Evolutionary conservation across 1,284 basidiomycete species (phyloP), one percentile per base, ranked within the genome.

Genomic region (Heliocybe sulcata): DNA sequence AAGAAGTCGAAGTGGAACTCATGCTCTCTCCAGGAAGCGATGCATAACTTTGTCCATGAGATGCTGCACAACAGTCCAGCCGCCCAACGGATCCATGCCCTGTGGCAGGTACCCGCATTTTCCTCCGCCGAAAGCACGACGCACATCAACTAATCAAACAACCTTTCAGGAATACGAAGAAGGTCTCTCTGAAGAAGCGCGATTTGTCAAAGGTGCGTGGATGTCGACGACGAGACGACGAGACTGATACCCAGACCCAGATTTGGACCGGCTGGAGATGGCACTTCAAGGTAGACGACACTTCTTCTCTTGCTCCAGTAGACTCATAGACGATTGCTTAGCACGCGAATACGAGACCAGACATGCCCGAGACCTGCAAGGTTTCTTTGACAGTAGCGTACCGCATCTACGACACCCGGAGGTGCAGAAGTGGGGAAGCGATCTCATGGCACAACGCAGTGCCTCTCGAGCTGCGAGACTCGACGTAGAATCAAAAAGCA

Each of bases 191-290:
- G 72, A 82, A 10, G 96, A 98, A 70, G 90, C 94, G 0, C 85
- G 79, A 60, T 90, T 98, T 61, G 95, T 98, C 56, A 98, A 99
- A 79, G 94, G 92, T 79, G 61, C 59, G 67, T 23, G 4, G 27
- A 11, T 12, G 12, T 19, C 29, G 6, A 31, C 29, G 6, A 6
- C 29, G 29, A 31, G 29, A 4, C 12, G 29, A 31, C 29, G 4
- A 12, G 12, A 31, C 4, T 31, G 29, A 4, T 4, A 6, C 12
- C 29, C 19, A 23, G n/a, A n/a, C n/a, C n/a, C 54, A 91, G 89
- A 99, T 68, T 78, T 98, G 11, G 96, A 99, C 68, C 79, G 93
- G 11, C 87, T 98, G 57, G 96, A 99, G 69, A 89, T 99, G 79
- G 90, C 91, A 2, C 75, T 90, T 0, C 90, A 92, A 78, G 88